Evolutionary conservation across 352 stramenopile species (phyloP).

Genomic region (Pythium inflatum): DNA sequence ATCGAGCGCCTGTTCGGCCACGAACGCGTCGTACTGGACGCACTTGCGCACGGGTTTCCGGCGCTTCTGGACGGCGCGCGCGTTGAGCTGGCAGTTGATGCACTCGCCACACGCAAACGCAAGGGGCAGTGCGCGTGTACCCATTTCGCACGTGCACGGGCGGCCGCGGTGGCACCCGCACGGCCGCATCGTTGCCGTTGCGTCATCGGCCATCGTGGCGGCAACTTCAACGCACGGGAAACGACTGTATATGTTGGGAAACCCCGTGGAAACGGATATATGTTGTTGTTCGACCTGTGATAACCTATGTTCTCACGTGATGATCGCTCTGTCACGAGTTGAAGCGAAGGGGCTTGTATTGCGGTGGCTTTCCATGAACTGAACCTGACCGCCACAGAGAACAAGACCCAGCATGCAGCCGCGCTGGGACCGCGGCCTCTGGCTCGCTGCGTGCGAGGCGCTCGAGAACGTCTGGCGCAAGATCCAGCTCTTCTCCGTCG

Average conservation of each 20-base stretch:
- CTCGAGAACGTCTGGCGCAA: slow-evolving; percentile 62
- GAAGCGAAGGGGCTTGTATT: too few relatives aligned
- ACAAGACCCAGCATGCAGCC: neutral
- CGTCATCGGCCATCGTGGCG: slow-evolving; percentile 27
- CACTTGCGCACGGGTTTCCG: slow-evolving; percentile 38
- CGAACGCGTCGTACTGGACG: slow-evolving; percentile 51
- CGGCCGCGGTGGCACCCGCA: slow-evolving; percentile 66
- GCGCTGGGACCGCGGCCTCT: slow-evolving; percentile 9
- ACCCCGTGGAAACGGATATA: slow-evolving; percentile 1
- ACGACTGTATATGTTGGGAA: neutral
- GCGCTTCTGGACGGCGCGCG: slow-evolving; percentile 28
- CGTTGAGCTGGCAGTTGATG: slow-evolving; percentile 68
- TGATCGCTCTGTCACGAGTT: too few relatives aligned
- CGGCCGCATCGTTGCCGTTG: slow-evolving; percentile 57
- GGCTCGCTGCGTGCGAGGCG: slow-evolving; percentile 38
- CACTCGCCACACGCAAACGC: slow-evolving; percentile 47
- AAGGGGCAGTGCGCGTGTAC: neutral
- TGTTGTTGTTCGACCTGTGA: too few relatives aligned
- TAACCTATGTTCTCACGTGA: too few relatives aligned
- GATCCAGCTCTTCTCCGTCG: slow-evolving; percentile 63
- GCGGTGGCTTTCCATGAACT: too few relatives aligned
- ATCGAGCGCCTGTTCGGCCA: slow-evolving; percentile 48
- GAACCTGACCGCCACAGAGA: too few relatives aligned
- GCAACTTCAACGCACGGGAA: slow-evolving; percentile 21
- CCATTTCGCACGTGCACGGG: slow-evolving; percentile 68